A percentile compares a stretch with the other conserved stretches of the same genome.
Conservation (phyloP, 2,329 filamentous ascomycete species). For the Geoglossum cookeanum region DNA sequence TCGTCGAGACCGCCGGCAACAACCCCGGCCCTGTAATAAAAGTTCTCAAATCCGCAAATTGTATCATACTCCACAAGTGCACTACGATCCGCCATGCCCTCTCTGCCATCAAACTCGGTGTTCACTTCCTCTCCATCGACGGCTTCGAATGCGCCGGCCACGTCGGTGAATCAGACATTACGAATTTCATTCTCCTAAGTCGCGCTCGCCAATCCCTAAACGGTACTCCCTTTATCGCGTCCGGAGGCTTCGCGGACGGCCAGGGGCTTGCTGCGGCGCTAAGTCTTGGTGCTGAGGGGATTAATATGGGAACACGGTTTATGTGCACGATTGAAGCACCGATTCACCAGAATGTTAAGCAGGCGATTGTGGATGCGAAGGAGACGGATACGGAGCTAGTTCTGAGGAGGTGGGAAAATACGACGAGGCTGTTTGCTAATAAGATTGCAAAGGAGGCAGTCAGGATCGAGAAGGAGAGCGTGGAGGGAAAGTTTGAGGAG, state of each 20-base stretch:
- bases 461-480: slow-evolving; percentile 67
- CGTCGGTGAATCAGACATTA: slow-evolving; percentile 73
- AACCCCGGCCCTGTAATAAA: slow-evolving; percentile 77
- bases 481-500: slow-evolving; percentile 73
- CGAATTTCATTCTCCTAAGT: slow-evolving; percentile 75
- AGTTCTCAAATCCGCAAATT: slow-evolving; percentile 62
- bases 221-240: slow-evolving; percentile 80
- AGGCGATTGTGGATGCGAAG: slow-evolving; percentile 69
- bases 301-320: slow-evolving; percentile 98
- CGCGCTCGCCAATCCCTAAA: slow-evolving; percentile 61
- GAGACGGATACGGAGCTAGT: slow-evolving; percentile 87
- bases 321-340: slow-evolving; percentile 92
- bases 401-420: slow-evolving; percentile 83
- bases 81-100: slow-evolving; percentile 88
- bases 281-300: slow-evolving; percentile 72
- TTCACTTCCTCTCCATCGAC: slow-evolving; percentile 92
- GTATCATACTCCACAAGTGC: slow-evolving; percentile 87
- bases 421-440: slow-evolving; percentile 72
- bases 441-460: slow-evolving; percentile 66
- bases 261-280: slow-evolving; percentile 82
- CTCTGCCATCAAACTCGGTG: slow-evolving; percentile 80
- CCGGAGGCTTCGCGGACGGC: slow-evolving; percentile 87
- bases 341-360: slow-evolving; percentile 84
- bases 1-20: slow-evolving; percentile 89
- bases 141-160: slow-evolving; percentile 94